These are phyloP conservation scores for Cladosporium sp. DNA, from an alignment of 2,329 filamentous ascomycete genomes.

Conservation along the genomic window DNA sequence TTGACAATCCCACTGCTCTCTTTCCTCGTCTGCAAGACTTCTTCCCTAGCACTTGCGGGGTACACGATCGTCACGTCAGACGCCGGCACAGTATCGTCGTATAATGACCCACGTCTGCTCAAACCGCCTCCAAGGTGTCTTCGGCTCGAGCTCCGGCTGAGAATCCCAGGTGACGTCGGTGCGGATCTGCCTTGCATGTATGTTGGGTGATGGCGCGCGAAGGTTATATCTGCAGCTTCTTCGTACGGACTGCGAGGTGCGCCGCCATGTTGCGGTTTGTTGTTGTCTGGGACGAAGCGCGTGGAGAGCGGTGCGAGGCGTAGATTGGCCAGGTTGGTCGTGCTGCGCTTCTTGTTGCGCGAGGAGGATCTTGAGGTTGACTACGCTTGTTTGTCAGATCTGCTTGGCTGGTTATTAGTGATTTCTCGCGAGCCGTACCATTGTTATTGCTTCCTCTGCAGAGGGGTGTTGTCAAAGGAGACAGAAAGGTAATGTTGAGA, in stretches of 20 bases:
- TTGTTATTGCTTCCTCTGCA: not conserved
- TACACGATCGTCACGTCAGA: conserved; percentile 7
- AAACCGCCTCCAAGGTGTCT: conserved; percentile 28
- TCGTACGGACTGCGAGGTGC: conserved; percentile 24
- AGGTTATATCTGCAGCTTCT: conserved; percentile 21
- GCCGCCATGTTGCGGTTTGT: conserved; percentile 26
- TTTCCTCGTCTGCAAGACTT: not conserved
- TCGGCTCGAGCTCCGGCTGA: conserved; percentile 39
- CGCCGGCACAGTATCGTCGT: conserved; percentile 21
- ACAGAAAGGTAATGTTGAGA: conserved; percentile 1
- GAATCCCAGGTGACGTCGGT: conserved; percentile 45
- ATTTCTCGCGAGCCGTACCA: not conserved
- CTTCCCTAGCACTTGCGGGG: conserved; percentile 3
- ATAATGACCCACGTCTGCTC: conserved; percentile 27
- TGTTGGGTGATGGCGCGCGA: conserved; percentile 33
- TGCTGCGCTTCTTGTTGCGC: conserved; percentile 43
- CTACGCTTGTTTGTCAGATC: not conserved
- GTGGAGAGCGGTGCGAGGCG: conserved; percentile 56
- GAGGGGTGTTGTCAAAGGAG: not conserved
- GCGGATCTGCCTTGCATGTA: conserved; percentile 47
- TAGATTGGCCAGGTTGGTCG: conserved; percentile 55
- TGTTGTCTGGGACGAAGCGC: conserved; percentile 33
- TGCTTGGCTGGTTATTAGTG: not conserved
- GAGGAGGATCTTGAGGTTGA: conserved; percentile 26
- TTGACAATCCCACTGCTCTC: conserved; percentile 34